These are phyloP conservation scores for Teratosphaeria epicoccoides DNA, from an alignment of 2,329 filamentous ascomycete genomes.

Conservation along the genomic window DNA sequence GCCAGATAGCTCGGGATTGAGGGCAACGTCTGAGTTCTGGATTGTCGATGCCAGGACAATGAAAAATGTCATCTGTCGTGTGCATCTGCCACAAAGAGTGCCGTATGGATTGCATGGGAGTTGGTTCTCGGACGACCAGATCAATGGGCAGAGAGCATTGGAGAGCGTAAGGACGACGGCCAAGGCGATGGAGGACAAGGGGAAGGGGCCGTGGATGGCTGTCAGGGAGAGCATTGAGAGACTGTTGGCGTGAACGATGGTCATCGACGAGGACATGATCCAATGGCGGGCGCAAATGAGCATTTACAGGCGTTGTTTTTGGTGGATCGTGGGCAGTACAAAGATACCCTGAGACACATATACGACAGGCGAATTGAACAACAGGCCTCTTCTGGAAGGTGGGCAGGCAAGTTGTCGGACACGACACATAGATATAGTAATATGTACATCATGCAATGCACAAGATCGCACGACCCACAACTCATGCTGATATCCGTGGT, in stretches of 20 bases:
- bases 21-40: conserved; percentile 53
- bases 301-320: neutral
- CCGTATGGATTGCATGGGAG: conserved; percentile 58
- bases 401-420: too few relatives aligned
- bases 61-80: conserved; percentile 47
- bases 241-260: conserved; percentile 11
- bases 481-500: neutral
- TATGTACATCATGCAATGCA: neutral
- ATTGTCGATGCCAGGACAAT: conserved; percentile 55
- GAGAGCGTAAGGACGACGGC: conserved; percentile 23
- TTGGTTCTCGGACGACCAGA: conserved; percentile 48
- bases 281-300: neutral
- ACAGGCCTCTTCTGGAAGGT: neutral
- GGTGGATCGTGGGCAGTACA: neutral
- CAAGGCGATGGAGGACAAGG: conserved; percentile 12
- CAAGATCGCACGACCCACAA: neutral
- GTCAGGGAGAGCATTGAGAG: conserved; percentile 20
- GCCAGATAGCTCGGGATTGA: conserved; percentile 28
- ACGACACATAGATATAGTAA: neutral
- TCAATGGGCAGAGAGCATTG: conserved; percentile 38
- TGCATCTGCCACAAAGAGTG: conserved; percentile 54
- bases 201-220: conserved; percentile 22
- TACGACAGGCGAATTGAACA: neutral
- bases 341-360: neutral
- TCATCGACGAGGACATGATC: neutral